Evolutionary conservation across 2,329 filamentous ascomycete genomes (phyloP), one percentile per base, ranked within the genome.

Genomic region (Clarireedia hainanense): DNA sequence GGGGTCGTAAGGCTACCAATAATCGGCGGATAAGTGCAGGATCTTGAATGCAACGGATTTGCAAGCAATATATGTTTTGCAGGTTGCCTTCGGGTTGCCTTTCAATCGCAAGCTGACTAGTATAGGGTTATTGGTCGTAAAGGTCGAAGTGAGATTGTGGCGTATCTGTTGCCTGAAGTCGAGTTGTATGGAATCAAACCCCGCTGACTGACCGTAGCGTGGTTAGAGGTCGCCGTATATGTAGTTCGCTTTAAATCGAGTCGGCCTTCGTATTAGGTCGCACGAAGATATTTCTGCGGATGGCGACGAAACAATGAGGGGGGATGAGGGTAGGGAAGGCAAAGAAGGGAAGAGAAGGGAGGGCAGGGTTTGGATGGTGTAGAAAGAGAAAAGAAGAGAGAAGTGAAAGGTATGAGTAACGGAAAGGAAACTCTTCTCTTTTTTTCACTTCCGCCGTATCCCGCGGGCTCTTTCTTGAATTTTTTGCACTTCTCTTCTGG

Each of bases 1-100:
- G 27, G n/a, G 30, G 24, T 40, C 23, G 17, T 54, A 54, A 42
- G 52, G 52, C 52, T 54, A 34, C 45, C 52, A 54, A 54, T 49
- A 24, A 43, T 34, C 36, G 6, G 45, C 45, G 52, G 52, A 49
- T 49, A 49, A 20, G 17, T 43, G 52, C 45, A 49, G 52, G 6
- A 43, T 49, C 27, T 47, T 49, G 45, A 48, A 39, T 42, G 52
- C 45, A 54, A 40, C 36, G 30, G 36, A n/a, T 5, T 17, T 26
- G n/a, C 20, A 47, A 47, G 39, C 39, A 23, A 46, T 23, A 20
- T 24, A 49, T 49, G 52, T 49, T 49, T 20, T 49, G 52, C 52
- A 54, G 52, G 42, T 48, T 10, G 23, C 24, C 27, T 4, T 20
- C 2, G 20, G 20, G 14, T 39, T 53, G 34, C 36, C 45, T 23